Percentiles rank a stretch among this genome's conserved stretches.
Conservation (phyloP, 495 filamentous ascomycete species). For the Cercophora newfieldiana region DNA sequence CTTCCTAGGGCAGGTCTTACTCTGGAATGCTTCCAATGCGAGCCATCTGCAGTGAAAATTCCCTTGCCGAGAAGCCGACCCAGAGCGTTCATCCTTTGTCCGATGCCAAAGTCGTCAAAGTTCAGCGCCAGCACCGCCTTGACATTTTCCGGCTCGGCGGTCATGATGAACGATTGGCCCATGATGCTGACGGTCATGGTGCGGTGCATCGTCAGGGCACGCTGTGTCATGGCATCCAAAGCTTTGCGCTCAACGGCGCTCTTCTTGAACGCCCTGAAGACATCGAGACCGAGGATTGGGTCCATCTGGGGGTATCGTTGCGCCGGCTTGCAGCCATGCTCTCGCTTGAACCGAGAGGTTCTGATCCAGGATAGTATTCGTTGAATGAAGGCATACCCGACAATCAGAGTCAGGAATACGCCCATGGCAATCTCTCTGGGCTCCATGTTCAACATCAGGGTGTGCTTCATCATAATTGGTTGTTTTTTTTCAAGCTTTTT, state of each 20-base stretch:
- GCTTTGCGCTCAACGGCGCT: slow-evolving; percentile 15
- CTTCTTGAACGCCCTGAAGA: slow-evolving; percentile 19
- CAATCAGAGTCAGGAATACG: too few relatives aligned
- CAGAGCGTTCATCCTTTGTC: not conserved
- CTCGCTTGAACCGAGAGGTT: too few relatives aligned
- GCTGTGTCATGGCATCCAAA: too few relatives aligned
- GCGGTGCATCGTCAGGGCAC: too few relatives aligned
- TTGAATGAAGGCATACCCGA: too few relatives aligned
- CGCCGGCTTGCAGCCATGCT: too few relatives aligned
- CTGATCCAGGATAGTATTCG: too few relatives aligned
- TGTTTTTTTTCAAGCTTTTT: too few relatives aligned
- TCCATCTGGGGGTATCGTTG: slow-evolving; percentile 30
- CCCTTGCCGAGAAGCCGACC: not conserved
- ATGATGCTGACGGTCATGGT: slow-evolving; percentile 35
- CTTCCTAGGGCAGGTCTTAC: not conserved
- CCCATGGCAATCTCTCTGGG: too few relatives aligned
- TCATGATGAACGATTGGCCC: not conserved
- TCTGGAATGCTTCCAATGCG: not conserved
- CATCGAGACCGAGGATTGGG: slow-evolving; percentile 26
- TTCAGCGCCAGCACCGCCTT: not conserved
- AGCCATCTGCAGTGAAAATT: not conserved
- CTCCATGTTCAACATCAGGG: too few relatives aligned
- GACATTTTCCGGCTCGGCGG: not conserved
- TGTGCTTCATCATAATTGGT: too few relatives aligned
- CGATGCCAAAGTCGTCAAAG: not conserved